Evolutionary conservation across 306 rosid species (phyloP), one percentile per base, ranked within the genome.

Genomic region (Corylus heterophylla): DNA sequence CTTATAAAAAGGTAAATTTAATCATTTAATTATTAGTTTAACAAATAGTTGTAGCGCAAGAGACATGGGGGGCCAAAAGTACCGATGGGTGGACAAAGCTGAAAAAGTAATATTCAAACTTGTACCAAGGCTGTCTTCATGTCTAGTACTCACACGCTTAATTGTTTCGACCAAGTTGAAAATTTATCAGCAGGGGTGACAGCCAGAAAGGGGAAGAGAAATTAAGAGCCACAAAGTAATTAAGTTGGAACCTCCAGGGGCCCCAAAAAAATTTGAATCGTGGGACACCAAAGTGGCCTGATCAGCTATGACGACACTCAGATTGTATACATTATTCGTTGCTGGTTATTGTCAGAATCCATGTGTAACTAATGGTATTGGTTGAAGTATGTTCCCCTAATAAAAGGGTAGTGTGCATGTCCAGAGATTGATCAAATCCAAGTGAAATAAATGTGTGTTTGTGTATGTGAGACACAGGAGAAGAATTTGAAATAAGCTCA

Each of bases 351-450:
- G 62, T 55, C 62, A 55, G 62, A 55, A 55, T 37, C 22, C 25
- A 64, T 39, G 44, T 35, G 48, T 64, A 64, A 14, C 20, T 35
- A 13, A 64, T 64, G 70, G 20, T 12, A 64, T 35, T 35, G 48
- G 47, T 64, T 64, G 70, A 17, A 64, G 70, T 6, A 37, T 64
- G 70, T 64, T 64, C 48, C 66, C 39, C 47, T 64, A 11, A 37
- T 64, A 64, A 17, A 17, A 37, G 42, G 7, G 44, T 64, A 59
- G 3, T 1, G 39, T 37, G 47, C 31, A 31, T 31, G 35, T 31
- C 20, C 70, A 31, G 2, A 13, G 69, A 31, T 18, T 47, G 13
- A 31, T 58, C 6, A 54, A 54, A 16, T 5, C 61, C 61, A 54
- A 54, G 25, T 55, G 62, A 55, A 18, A 55, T 55, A 17, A 55